Evolutionary conservation across 1,139 yeast genomes (phyloP).

Genomic region (Candida mesenterica): DNA sequence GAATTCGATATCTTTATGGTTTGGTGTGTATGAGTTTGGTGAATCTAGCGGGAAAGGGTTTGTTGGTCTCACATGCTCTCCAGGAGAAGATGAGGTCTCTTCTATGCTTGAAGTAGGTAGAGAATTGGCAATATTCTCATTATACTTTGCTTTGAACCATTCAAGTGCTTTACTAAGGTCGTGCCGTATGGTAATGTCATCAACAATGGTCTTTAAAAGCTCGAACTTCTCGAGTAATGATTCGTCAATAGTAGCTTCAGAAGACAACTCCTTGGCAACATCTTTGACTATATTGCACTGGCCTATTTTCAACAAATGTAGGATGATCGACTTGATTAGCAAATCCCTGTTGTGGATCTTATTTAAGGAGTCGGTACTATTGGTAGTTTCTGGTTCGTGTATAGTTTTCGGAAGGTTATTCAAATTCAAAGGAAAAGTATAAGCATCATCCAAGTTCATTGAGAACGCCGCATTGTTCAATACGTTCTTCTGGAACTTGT

Average conservation of each 20-base stretch:
- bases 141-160: conserved; percentile 35
- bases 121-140: conserved; percentile 9
- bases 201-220: conserved; percentile 35
- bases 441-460: conserved; percentile 44
- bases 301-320: conserved; percentile 44
- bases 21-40: not conserved
- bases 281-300: conserved; percentile 39
- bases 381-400: conserved; percentile 1
- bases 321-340: conserved; percentile 39
- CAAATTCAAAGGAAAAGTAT: conserved; percentile 39
- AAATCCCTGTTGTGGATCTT: conserved; percentile 32
- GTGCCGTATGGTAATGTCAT: conserved; percentile 34
- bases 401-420: conserved; percentile 26
- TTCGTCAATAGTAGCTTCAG: conserved; percentile 21
- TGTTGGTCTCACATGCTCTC: not conserved
- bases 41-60: not conserved
- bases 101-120: conserved; percentile 3
- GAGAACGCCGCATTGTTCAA: conserved; percentile 29
- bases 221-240: conserved; percentile 28
- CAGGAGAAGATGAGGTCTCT: conserved; percentile 2
- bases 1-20: conserved; percentile 46
- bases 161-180: conserved; percentile 32
- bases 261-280: conserved; percentile 25
- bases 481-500: conserved; percentile 37
- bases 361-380: conserved; percentile 8